Base-by-base conservation (phyloP, 805 yeast species). In the Wickerhamiella siamensis region DNA sequence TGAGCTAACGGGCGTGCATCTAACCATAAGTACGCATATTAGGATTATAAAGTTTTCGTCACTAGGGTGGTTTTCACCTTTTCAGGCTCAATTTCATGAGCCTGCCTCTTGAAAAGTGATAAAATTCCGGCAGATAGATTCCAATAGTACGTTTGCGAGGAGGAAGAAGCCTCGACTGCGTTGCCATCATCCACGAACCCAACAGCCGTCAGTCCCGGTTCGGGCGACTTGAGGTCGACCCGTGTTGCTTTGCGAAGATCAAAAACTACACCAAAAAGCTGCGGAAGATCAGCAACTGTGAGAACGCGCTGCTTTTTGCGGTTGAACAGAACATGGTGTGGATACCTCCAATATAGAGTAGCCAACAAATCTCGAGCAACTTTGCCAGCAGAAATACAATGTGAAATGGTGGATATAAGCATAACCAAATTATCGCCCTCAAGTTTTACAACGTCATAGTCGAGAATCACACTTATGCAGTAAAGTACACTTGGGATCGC, bases 291-390 rank as follows among this genome's bases (percentile, higher is more conserved):
- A 3, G 31, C 38, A 5, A 33, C 20, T 3, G 41, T 38, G 9
- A 41, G 31, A 8, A 44, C 14, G 5, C 41, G 16, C 32, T 44
- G 47, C 10, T 38, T 40, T 18, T 31, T 24, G 31, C 39, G 39
- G 33, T 41, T 34, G 32, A 44, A 44, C 1, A 41, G 12, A n/a
- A 39, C 33, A 4, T 21, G 27, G 2, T 27, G 14, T 3, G 38
- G 33, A 29, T 38, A 41, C 14, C 10, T 19, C 14, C n/a, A n/a
- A 4, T 37, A 38, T 3, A 41, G 21, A 4, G 27, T 19, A 6
- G 40, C 35, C 8, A 44, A n/a, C 3, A 41, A 10, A 14, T 35
- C 40, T 10, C 41, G 38, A 3, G 42, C 42, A 4, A 26, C 10
- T 15, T 19, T 29, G 18, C 38, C 33, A 2, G 38, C 34, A 5